Conservation (phyloP, 1,284 basidiomycete species). For the Cryptococcus sp. region DNA sequence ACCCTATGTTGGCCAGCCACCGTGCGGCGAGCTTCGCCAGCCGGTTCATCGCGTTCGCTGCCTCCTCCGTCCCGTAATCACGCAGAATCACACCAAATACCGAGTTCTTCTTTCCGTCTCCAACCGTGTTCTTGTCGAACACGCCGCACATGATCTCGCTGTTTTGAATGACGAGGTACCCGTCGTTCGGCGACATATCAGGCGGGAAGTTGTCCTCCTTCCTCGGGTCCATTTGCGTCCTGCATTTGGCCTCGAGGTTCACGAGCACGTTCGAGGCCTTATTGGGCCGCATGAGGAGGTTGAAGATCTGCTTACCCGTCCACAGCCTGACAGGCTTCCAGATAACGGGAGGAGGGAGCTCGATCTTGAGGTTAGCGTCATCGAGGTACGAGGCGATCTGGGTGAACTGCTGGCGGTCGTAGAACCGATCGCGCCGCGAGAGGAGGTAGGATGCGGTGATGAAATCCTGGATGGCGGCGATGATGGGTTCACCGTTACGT, state of each 20-base stretch:
- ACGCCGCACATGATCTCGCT: conserved; percentile 99
- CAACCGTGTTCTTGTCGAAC: conserved; percentile 98
- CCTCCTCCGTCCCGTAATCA: conserved; percentile 94
- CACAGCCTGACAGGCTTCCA: conserved; percentile 90
- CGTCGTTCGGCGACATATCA: conserved; percentile 95
- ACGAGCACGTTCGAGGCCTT: conserved; percentile 76
- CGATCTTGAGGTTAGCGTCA: conserved; percentile 88
- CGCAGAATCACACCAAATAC: conserved; percentile 97
- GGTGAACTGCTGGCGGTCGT: conserved; percentile 90
- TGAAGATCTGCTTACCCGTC: conserved; percentile 99
- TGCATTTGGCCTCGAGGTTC: conserved; percentile 95
- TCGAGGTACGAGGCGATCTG: conserved; percentile 95
- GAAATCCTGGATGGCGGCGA: conserved; percentile 97
- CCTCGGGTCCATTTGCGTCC: conserved; percentile 83
- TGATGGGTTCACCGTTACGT: conserved; percentile 96
- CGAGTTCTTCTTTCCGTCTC: conserved; percentile 98
- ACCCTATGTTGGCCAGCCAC: conserved; percentile 94
- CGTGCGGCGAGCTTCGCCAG: conserved; percentile 93
- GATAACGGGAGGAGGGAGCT: conserved; percentile 91
- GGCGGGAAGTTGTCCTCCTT: conserved; percentile 52
- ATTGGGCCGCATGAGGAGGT: conserved; percentile 93
- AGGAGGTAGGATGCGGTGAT: conserved; percentile 96
- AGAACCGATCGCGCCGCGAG: conserved; percentile 88
- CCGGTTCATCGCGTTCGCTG: conserved; percentile 92
- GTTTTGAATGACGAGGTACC: conserved; percentile 95